Evolutionary conservation across 345 rosid species (phyloP).

Genomic region (Arabidopsis arenosa): DNA sequence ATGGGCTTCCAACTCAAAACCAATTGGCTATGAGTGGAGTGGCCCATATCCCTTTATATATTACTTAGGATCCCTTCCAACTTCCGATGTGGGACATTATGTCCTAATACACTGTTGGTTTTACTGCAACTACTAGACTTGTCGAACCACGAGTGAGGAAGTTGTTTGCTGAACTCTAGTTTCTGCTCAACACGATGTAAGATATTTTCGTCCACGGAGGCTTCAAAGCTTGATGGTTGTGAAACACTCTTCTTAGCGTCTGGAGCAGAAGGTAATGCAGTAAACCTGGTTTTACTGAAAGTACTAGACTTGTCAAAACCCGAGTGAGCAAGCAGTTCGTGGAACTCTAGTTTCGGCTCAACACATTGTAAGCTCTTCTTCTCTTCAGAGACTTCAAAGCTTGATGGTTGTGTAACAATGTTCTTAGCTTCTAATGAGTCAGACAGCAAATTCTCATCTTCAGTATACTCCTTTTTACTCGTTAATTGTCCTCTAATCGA

Average conservation of each 20-base stretch:
- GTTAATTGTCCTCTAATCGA: neutral
- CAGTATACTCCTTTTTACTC: too few relatives aligned
- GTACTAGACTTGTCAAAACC: neutral
- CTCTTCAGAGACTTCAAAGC: conserved; percentile 7
- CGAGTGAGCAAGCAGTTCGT: neutral
- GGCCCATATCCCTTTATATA: too few relatives aligned
- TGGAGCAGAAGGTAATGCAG: neutral
- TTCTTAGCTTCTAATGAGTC: neutral
- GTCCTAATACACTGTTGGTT: too few relatives aligned
- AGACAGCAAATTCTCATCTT: neutral
- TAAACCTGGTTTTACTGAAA: neutral
- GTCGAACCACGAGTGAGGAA: neutral
- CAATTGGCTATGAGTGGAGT: too few relatives aligned
- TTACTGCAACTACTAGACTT: neutral
- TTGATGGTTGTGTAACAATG: conserved; percentile 14
- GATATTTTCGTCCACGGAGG: neutral
- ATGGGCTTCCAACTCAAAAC: too few relatives aligned
- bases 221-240: conserved; percentile 6
- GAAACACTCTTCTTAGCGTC: conserved; percentile 8
- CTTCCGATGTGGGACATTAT: too few relatives aligned
- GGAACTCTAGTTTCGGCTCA: neutral
- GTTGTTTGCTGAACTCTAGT: neutral
- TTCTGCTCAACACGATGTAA: neutral
- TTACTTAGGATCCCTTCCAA: too few relatives aligned
- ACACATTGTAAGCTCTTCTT: neutral